Conservation (phyloP, 371 early-diverging fungal genomes). For the Zopfochytrium polystomum region DNA sequence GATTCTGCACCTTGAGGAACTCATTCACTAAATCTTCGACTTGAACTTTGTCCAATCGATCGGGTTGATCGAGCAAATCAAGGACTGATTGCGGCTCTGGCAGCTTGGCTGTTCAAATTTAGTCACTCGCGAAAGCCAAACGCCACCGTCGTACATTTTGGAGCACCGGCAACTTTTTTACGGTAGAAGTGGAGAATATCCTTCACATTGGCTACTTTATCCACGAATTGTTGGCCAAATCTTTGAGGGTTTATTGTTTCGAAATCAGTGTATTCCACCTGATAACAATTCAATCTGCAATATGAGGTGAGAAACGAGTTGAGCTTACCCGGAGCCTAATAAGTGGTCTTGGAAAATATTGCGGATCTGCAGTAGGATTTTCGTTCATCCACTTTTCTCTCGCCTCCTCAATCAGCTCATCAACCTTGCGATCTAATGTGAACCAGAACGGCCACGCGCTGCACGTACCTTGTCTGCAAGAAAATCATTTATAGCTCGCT, state of each 20-base stretch:
- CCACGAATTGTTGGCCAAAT: slow-evolving; percentile 79
- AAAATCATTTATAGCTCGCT: slow-evolving; percentile 37
- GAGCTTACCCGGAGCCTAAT: slow-evolving; percentile 65
- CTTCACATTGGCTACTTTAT: slow-evolving; percentile 90
- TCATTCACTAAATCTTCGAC: slow-evolving; percentile 77
- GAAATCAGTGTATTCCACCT: slow-evolving; percentile 82
- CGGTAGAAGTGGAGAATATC: slow-evolving; percentile 86
- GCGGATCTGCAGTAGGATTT: slow-evolving; percentile 23
- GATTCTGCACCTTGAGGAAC: slow-evolving; percentile 60
- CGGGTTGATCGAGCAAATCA: slow-evolving; percentile 52
- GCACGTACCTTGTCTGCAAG: slow-evolving; percentile 46
- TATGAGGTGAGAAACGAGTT: no score
- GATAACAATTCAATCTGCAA: no score
- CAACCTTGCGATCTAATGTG: slow-evolving; percentile 43
- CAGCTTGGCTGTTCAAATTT: no score
- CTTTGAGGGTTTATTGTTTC: slow-evolving; percentile 77
- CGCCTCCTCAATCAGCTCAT: slow-evolving; percentile 66
- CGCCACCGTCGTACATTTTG: no score
- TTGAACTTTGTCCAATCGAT: slow-evolving; percentile 61
- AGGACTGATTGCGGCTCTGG: no score
- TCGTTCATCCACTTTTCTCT: slow-evolving; percentile 55
- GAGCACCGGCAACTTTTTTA: no score
- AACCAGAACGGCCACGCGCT: background rate
- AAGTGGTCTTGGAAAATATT: slow-evolving; percentile 63
- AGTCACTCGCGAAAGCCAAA: no score